phyloP scores from a whole-genome alignment of 805 yeast species.

The Lipomyces kockii region DNA sequence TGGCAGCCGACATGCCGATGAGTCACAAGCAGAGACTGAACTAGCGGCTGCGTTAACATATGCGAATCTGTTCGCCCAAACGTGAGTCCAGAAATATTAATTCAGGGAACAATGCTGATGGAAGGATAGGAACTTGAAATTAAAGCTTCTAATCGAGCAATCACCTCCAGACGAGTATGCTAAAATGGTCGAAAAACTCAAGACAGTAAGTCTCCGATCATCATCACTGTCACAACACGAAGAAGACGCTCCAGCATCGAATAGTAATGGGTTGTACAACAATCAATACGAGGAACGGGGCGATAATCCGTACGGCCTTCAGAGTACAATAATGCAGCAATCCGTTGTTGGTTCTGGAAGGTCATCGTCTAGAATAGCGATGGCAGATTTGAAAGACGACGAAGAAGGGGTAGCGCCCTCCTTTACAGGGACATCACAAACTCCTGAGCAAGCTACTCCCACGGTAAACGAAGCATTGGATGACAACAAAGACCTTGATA shows the following conservation, averaged over 20 bases:
- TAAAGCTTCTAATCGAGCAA: slow-evolving; percentile 6
- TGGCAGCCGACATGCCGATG: slow-evolving; percentile 4
- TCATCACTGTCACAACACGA: background rate
- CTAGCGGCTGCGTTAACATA: slow-evolving; percentile 17
- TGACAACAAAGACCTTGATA: background rate
- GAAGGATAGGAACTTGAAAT: slow-evolving; percentile 9
- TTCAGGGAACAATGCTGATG: background rate
- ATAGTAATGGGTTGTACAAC: too few relatives aligned
- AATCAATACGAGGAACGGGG: background rate
- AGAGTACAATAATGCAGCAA: slow-evolving; percentile 5
- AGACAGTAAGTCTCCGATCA: background rate
- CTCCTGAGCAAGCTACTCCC: background rate
- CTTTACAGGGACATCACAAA: slow-evolving; percentile 6
- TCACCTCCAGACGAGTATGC: slow-evolving; percentile 17
- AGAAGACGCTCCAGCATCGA: background rate
- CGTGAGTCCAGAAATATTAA: slow-evolving; percentile 14
- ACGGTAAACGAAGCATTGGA: background rate
- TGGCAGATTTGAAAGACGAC: slow-evolving; percentile 11
- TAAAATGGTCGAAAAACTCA: slow-evolving; percentile 11
- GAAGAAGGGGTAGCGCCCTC: slow-evolving; percentile 21
- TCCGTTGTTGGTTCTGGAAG: background rate
- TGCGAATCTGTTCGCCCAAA: slow-evolving; percentile 23
- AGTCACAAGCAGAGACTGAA: slow-evolving; percentile 14
- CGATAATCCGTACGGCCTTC: slow-evolving; percentile 1
- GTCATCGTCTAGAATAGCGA: background rate